Base-by-base conservation (phyloP, 768 basidiomycete species). In the Kwoniella sp. region DNA sequence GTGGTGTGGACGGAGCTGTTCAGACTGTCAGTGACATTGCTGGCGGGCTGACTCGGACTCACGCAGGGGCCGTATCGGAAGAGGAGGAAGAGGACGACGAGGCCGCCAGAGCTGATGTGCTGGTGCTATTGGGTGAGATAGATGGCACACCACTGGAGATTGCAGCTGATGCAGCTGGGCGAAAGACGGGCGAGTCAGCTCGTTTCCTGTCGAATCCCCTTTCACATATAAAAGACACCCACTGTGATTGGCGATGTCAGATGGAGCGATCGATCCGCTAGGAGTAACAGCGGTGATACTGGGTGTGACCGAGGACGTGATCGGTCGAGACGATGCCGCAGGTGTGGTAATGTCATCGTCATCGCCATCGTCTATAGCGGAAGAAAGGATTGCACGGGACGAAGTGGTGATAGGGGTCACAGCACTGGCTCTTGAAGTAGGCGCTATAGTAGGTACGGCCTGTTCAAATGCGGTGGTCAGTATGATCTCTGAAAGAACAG, bases 1-100 rank as follows among this genome's bases (percentile, higher is more conserved):
- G 52, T 54, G 23, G 36, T 50, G 17, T 51, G 56, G 6, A 46
- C 39, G 29, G 45, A 57, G 25, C 48, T 57, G 33, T 7, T 8
- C 5, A 5, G 15, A 15, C 19, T 36, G 15, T 7, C 5, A 36
- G n/a, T n/a, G n/a, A n/a, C n/a, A 17, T 0, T n/a, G 25, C 25
- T 22, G 29, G 39, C 9, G 36, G 11, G 12, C 8, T 11, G n/a
- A 27, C 3, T 3, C 3, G n/a, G 14, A 45, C 45, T 46, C 17
- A 46, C 45, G 45, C 45, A 22, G 45, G 17, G 7, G 43, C 36
- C 5, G 17, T 38, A 12, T 20, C 31, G 17, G 51, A 15, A 34
- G 51, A 38, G 20, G 51, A 46, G 0, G 51, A 39, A 39, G 26
- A 5, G 2, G 43, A n/a, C 12, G 36, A 10, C 9, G 46, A 33